A percentile compares a stretch with the other conserved stretches of the same genome.
Conservation (phyloP, 352 stramenopile genomes). For the Phytophthora litchii region DNA sequence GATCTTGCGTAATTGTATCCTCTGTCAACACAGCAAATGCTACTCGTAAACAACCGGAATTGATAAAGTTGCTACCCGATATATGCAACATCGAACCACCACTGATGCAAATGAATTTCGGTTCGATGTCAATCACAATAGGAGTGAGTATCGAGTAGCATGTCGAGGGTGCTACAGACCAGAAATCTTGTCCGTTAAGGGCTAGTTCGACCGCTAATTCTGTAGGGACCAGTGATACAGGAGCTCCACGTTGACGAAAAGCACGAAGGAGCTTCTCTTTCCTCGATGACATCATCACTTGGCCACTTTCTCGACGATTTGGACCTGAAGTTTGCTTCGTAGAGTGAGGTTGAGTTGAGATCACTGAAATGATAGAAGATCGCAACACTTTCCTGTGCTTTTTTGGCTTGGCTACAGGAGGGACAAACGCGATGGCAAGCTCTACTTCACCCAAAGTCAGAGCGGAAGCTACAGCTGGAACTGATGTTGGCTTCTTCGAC, state of each 20-base stretch:
- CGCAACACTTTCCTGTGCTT: constrained; percentile 40
- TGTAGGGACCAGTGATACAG: constrained; percentile 43
- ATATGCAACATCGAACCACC: constrained; percentile 47
- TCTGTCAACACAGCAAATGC: constrained; percentile 47
- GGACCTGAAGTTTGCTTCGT: neutral
- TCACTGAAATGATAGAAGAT: constrained; percentile 55
- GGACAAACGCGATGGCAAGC: constrained; percentile 51
- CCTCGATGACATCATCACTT: constrained; percentile 18
- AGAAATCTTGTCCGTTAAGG: constrained; percentile 73
- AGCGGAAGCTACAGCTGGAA: neutral
- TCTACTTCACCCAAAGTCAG: constrained; percentile 56
- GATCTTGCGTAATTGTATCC: constrained; percentile 1
- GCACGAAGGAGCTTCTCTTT: constrained; percentile 60
- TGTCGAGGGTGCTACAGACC: constrained; percentile 45
- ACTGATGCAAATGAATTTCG: constrained; percentile 47
- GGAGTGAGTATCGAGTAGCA: constrained; percentile 47
- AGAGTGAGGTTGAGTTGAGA: constrained; percentile 40
- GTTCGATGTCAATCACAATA: constrained; percentile 45
- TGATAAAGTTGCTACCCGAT: constrained; percentile 60
- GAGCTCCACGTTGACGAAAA: constrained; percentile 43
- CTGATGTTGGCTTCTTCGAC: constrained; percentile 13
- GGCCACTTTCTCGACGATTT: constrained; percentile 18
- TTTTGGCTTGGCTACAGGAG: constrained; percentile 21
- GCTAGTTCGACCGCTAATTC: constrained; percentile 62
- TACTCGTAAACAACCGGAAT: constrained; percentile 45